phyloP scores from a whole-genome alignment of 768 basidiomycete species.

The Cantharellus cinnabarinus region DNA sequence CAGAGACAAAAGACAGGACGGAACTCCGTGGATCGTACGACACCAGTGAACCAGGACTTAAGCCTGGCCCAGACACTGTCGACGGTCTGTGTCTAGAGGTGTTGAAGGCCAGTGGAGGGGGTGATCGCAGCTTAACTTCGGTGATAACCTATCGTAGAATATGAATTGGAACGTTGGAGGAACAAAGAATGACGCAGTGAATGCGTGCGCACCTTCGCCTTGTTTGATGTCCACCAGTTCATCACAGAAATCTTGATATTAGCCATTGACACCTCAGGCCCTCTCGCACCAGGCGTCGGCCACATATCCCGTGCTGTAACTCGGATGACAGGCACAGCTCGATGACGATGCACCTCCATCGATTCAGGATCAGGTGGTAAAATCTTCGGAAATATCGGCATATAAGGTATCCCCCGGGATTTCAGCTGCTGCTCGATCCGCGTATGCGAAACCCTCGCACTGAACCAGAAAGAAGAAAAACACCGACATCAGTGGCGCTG shows the following conservation, averaged over 20 bases:
- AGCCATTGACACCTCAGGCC: constrained; percentile 1
- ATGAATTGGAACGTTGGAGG: neutral
- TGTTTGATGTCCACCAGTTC: constrained; percentile 79
- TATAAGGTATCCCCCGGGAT: constrained; percentile 55
- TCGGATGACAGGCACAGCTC: constrained; percentile 63
- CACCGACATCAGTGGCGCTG: neutral
- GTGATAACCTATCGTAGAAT: constrained; percentile 44
- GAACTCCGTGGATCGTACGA: constrained; percentile 80
- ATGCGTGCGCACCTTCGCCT: constrained; percentile 26
- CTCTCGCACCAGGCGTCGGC: neutral
- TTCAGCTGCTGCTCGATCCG: constrained; percentile 81
- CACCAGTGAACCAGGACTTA: constrained; percentile 71
- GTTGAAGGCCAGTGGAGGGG: constrained; percentile 47
- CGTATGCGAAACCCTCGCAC: constrained; percentile 77
- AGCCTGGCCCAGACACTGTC: constrained; percentile 23
- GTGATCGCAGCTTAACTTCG: constrained; percentile 77
- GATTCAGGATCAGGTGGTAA: constrained; percentile 22
- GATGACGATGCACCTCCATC: constrained; percentile 9
- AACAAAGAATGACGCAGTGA: constrained; percentile 4
- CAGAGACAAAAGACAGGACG: constrained; percentile 72
- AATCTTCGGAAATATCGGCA: constrained; percentile 39
- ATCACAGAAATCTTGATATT: constrained; percentile 17
- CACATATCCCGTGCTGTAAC: constrained; percentile 71
- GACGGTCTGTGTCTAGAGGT: constrained; percentile 9
- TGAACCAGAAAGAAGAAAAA: constrained; percentile 15